phyloP scores from a whole-genome alignment of 257 asterid species.

The Solanum sejunctum region DNA sequence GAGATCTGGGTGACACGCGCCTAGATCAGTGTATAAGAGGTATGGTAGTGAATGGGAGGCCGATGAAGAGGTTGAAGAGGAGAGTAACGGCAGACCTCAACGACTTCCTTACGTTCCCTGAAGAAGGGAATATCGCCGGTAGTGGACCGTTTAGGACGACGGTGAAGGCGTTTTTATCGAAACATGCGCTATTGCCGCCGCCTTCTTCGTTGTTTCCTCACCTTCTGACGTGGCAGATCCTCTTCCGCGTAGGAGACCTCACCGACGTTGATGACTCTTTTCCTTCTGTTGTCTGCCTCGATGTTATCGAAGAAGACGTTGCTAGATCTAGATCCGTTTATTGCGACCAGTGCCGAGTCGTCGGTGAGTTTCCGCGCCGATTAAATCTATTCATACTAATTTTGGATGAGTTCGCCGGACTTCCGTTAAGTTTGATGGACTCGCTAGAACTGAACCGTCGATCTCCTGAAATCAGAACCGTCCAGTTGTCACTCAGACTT shows the following conservation, averaged over 20 bases:
- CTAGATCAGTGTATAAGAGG: background rate
- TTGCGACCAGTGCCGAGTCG: conserved; percentile 98
- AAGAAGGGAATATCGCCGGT: conserved; percentile 6
- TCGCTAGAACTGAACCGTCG: background rate
- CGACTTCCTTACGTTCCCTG: conserved; percentile 5
- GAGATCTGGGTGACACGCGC: conserved; percentile 8
- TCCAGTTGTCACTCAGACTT: background rate
- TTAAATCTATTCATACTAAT: background rate
- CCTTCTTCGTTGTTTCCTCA: conserved; percentile 76
- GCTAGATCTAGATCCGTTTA: conserved; percentile 81
- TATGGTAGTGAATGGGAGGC: conserved; percentile 9
- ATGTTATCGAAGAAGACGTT: conserved; percentile 92
- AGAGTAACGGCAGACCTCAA: conserved; percentile 9
- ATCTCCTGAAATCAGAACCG: background rate
- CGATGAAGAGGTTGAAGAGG: conserved; percentile 12
- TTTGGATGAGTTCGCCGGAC: background rate
- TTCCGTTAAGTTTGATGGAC: background rate
- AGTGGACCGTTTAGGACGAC: conserved; percentile 46
- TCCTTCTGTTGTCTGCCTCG: conserved; percentile 55
- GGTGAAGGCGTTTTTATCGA: conserved; percentile 39
- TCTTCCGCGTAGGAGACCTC: conserved; percentile 66
- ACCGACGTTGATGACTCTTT: conserved; percentile 26
- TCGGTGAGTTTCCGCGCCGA: conserved; percentile 67
- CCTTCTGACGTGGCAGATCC: conserved; percentile 79
- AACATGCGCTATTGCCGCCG: conserved; percentile 66